Percentiles rank a stretch among this genome's conserved stretches.
phyloP scores from a whole-genome alignment of 371 early-diverging fungal species.

The Parasitella parasitica region DNA sequence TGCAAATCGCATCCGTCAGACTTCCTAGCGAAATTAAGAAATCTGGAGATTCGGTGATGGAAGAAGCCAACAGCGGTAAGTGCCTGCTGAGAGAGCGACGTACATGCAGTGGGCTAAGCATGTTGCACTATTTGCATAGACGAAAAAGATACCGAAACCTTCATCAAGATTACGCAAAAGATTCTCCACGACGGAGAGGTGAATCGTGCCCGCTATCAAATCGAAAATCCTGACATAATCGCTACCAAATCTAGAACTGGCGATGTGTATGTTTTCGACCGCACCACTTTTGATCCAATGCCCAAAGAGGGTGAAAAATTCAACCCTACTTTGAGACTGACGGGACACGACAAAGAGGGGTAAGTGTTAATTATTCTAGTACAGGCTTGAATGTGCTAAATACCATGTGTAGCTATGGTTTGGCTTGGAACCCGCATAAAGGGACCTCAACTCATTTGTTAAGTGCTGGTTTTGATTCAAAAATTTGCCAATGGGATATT shows the following conservation, averaged over 20 bases:
- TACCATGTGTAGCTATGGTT: conserved; percentile 57
- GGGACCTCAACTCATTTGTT: conserved; percentile 65
- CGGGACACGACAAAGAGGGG: conserved; percentile 96
- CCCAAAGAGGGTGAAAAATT: conserved; percentile 75
- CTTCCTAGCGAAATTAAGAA: conserved; percentile 75
- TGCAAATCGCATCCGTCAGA: conserved; percentile 92
- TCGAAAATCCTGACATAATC: conserved; percentile 92
- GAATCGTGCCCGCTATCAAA: conserved; percentile 96
- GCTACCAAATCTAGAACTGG: conserved; percentile 96
- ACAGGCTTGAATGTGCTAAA: not conserved
- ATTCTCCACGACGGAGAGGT: conserved; percentile 97
- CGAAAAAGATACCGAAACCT: conserved; percentile 73
- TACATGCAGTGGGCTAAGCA: no score
- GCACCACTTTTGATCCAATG: conserved; percentile 88
- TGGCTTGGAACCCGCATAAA: conserved; percentile 74
- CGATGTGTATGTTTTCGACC: conserved; percentile 96
- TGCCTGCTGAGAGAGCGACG: no score
- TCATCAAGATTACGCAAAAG: conserved; percentile 85
- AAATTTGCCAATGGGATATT: conserved; percentile 78
- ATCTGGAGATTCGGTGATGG: conserved; percentile 66
- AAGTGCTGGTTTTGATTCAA: conserved; percentile 86
- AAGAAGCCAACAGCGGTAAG: conserved; percentile 50
- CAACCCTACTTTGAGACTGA: conserved; percentile 85
- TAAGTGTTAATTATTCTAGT: conserved; percentile 28
- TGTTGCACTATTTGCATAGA: conserved; percentile 39